phyloP scores from a whole-genome alignment of 352 stramenopile species.

The Pythium oligandrum region DNA sequence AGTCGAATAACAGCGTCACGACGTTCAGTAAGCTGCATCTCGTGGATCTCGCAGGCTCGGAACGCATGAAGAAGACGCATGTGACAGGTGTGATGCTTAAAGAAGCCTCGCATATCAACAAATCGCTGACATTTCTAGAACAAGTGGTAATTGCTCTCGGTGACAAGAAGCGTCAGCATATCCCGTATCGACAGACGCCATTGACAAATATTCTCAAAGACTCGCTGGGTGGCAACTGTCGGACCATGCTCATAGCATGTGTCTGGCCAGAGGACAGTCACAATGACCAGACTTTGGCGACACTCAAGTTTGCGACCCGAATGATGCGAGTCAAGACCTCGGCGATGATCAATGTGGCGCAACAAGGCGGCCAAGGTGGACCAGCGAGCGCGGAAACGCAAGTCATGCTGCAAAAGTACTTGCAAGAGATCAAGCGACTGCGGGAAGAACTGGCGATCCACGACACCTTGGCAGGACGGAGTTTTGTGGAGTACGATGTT shows the following conservation, averaged over 20 bases:
- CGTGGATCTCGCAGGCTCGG: constrained; percentile 90
- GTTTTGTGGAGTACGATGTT: constrained; percentile 24
- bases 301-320: constrained; percentile 89
- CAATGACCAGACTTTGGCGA: constrained; percentile 87
- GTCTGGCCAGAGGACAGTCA: constrained; percentile 68
- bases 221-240: constrained; percentile 74
- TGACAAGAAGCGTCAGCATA: constrained; percentile 84
- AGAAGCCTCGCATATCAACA: constrained; percentile 61
- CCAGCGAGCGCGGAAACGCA: constrained; percentile 14
- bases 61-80: constrained; percentile 86
- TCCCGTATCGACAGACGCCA: constrained; percentile 92
- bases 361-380: constrained; percentile 11
- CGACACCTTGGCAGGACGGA: constrained; percentile 49
- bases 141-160: constrained; percentile 89
- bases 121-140: constrained; percentile 69
- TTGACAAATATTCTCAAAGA: constrained; percentile 91
- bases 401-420: constrained; percentile 23
- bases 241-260: constrained; percentile 84
- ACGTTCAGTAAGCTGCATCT: constrained; percentile 90
- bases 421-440: constrained; percentile 45
- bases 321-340: constrained; percentile 85
- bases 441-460: constrained; percentile 57
- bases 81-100: constrained; percentile 49
- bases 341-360: constrained; percentile 56
- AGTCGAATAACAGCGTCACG: constrained; percentile 17